Base-by-base conservation (phyloP, 495 filamentous ascomycete species). In the Monascus purpureus region DNA sequence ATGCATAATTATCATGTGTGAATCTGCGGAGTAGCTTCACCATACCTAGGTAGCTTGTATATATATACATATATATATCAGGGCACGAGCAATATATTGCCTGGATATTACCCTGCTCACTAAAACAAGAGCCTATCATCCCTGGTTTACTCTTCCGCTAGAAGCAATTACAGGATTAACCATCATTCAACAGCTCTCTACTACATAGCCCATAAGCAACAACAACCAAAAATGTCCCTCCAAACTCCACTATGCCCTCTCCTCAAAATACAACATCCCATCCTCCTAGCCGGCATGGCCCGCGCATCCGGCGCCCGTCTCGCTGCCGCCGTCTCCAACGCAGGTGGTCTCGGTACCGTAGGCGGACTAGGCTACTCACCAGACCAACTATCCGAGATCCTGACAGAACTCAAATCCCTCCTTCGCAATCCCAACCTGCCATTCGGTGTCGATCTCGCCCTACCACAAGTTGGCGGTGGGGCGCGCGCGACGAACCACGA, bases 401-500 rank as follows among this genome's bases (percentile, higher is more conserved):
- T 93, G 50, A 70, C 73, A 35, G 85, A 92, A 43, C 68, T 92
- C 36, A 92, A 93, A 55, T 54, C 74, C 17, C 59, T 73, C 30
- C 70, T 90, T 1, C 40, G 42, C 7, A 59, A 66, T 35, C 72
- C 73, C 2, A 55, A 58, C 13, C 71, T 87, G 1, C 78, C 83
- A 2, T 93, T 92, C 55, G 85, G 83, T 42, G 75, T 93, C 31
- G 85, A 93, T 49, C 73, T 93, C 5, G 83, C 83, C 1, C 70
- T 93, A 2, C 84, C 85, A 1, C 81, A 88, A 52, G 63, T 93
- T 36, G 85, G 84, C 35, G 80, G 80, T 25, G 55, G 50, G 19
- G 83, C 85, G 11, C 70, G 84, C 30, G 77, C 76, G 45, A 93
- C 84, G 4, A 93, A 93, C 59, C 81, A 92, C 59, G 85, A 92